Evolutionary conservation across 2,329 filamentous ascomycete genomes (phyloP), one percentile per base, ranked within the genome.

Genomic region (Fusarium sulawesiense): DNA sequence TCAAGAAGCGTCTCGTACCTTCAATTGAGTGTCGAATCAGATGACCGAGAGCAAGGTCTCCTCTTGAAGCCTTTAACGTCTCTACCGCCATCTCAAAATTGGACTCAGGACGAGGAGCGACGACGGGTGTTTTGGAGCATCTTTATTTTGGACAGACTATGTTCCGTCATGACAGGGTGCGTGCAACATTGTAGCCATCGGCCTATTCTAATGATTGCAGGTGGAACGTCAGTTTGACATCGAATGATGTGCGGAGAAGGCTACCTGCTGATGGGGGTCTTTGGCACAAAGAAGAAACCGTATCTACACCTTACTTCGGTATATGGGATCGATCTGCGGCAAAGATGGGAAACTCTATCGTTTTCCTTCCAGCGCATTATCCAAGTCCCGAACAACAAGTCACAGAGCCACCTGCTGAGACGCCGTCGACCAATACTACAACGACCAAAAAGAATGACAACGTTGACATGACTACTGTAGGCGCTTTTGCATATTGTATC

Each of bases 401-500:
- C 7, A 53, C 47, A 2, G 70, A 72, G 10, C 34, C 64, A 2
- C 63, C 63, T 0, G n/a, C 63, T 0, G 71, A 73, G 29, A 71
- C 67, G 1, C 59, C 67, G 1, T 50, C 63, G 2, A 53, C 56
- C 0, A 60, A 40, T 0, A 53, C 55, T 0, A 48, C 32, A 1
- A 25, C 42, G 0, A 32, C 60, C 0, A 70, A 71, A 20, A 65
- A 55, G 3, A 56, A 45, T 0, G 45, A 67, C 1, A 64, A 55
- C 0, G 72, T 77, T 1, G 73, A 77, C 25, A 77, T 80, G 57
- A 79, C 82, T 8, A 80, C 79, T 0, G 75, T 85, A 1, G 83
- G 83, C 0, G 82, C 81, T 0, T 84, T 84, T 61, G 82, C 83
- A 2, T 85, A 84, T 48, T 80, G 80, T 11, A 79, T 85, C 12